Evolutionary conservation across 441 rosid genomes (phyloP).

Genomic region (Isatis lusitanica): DNA sequence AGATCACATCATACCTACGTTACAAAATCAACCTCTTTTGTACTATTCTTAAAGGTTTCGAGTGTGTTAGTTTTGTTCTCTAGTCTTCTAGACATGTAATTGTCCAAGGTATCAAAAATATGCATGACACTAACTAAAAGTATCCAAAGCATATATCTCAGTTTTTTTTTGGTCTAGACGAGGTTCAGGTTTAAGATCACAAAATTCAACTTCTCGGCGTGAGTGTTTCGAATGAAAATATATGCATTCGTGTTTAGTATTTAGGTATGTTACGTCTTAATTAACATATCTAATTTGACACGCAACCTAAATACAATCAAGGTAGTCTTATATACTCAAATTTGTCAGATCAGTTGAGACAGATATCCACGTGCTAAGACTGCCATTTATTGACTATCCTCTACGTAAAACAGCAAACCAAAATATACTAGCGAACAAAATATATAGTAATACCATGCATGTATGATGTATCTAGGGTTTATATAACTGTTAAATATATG

Average conservation of each 20-base stretch:
- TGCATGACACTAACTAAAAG: not conserved
- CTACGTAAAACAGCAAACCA: not conserved
- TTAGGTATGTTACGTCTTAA: not conserved
- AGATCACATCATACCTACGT: conserved; percentile 28
- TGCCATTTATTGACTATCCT: not conserved
- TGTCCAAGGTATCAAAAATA: not conserved
- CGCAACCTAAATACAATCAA: not conserved
- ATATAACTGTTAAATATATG: not conserved
- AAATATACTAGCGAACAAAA: too few relatives aligned
- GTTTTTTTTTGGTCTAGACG: not conserved
- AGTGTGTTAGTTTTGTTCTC: not conserved
- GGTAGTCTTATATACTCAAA: not conserved
- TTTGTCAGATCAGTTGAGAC: not conserved
- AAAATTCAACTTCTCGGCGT: not conserved
- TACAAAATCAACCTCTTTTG: conserved; percentile 17
- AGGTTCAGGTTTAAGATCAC: not conserved
- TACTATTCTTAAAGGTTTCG: not conserved
- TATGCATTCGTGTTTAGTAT: not conserved
- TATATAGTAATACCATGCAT: too few relatives aligned
- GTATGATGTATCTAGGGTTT: too few relatives aligned
- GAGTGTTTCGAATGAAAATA: not conserved
- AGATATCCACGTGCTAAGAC: not conserved
- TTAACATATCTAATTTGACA: not conserved
- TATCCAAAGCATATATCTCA: not conserved
- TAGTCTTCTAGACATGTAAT: conserved; percentile 7